phyloP scores from a whole-genome alignment of 2,329 filamentous ascomycete species.

The Paraphaeosphaeria minitans region DNA sequence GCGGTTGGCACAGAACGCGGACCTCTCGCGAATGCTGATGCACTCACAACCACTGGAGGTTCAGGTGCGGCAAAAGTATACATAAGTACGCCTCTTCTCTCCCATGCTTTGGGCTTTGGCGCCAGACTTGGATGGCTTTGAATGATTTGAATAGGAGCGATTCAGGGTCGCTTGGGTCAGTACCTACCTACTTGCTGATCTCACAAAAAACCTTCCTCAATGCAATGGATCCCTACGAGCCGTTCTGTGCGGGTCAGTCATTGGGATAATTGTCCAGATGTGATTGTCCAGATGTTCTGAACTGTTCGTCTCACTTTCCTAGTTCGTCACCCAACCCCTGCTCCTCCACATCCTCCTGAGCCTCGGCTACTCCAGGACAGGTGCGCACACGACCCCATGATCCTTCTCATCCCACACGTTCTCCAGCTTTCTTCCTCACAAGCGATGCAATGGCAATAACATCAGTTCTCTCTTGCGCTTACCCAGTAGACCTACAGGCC shows the following conservation, averaged over 20 bases:
- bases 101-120: no score
- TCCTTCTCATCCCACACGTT: not conserved
- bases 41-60: not conserved
- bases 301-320: not conserved
- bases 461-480: slow-evolving; percentile 29
- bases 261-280: not conserved
- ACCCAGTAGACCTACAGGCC: slow-evolving; percentile 45
- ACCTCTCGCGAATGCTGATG: not conserved
- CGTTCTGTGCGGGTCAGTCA: not conserved
- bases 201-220: not conserved
- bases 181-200: no score
- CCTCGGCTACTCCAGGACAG: not conserved
- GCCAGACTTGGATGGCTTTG: no score
- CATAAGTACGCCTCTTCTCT: no score
- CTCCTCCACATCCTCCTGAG: slow-evolving; percentile 2
- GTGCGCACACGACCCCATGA: slow-evolving; percentile 3
- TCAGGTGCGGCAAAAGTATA: not conserved
- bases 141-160: no score
- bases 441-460: slow-evolving; percentile 20
- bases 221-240: not conserved
- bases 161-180: no score
- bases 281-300: not conserved
- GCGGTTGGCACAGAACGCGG: not conserved
- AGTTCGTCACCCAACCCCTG: slow-evolving; percentile 1
- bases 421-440: slow-evolving; percentile 1